These are phyloP conservation scores for Rosa rugosa DNA, from an alignment of 306 rosid species.

Conservation along the genomic window DNA sequence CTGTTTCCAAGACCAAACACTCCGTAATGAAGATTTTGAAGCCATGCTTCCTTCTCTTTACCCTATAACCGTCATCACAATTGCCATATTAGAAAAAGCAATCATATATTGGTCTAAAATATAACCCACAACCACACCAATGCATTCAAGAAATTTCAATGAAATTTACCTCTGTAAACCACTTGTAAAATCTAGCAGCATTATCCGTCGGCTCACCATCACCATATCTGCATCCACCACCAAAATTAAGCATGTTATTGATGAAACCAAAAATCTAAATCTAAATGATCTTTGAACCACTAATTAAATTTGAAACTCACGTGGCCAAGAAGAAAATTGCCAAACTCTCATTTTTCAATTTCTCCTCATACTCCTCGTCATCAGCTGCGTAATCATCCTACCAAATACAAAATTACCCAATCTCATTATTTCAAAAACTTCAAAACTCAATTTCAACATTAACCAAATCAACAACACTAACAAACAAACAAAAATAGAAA, in stretches of 20 bases:
- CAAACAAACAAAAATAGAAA: not conserved
- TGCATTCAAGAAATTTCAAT: not conserved
- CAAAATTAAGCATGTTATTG: slow-evolving; percentile 15
- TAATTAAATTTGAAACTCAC: slow-evolving; percentile 45
- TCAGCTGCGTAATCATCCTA: slow-evolving; percentile 90
- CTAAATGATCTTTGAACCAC: not conserved
- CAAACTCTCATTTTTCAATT: slow-evolving; percentile 61
- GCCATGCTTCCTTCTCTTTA: slow-evolving; percentile 75
- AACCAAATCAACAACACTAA: not conserved
- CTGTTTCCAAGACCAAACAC: slow-evolving; percentile 98
- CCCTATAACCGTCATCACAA: slow-evolving; percentile 47
- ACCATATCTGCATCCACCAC: slow-evolving; percentile 71
- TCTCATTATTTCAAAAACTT: slow-evolving; percentile 5
- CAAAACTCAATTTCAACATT: not conserved
- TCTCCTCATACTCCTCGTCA: slow-evolving; percentile 76
- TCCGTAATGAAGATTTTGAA: slow-evolving; percentile 74
- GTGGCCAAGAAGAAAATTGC: slow-evolving; percentile 90
- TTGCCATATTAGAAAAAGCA: not conserved
- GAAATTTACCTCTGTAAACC: slow-evolving; percentile 78
- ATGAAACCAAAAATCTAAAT: not conserved
- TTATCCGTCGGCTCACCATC: slow-evolving; percentile 99
- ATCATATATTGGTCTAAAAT: slow-evolving; percentile 7
- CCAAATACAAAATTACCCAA: slow-evolving; percentile 18
- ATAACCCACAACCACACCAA: not conserved
- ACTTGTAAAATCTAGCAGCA: slow-evolving; percentile 90